Percentiles rank a stretch among this genome's conserved stretches.
These are phyloP conservation scores for Solanum etuberosum DNA, from an alignment of 257 asterid genomes.

Conservation along the genomic window DNA sequence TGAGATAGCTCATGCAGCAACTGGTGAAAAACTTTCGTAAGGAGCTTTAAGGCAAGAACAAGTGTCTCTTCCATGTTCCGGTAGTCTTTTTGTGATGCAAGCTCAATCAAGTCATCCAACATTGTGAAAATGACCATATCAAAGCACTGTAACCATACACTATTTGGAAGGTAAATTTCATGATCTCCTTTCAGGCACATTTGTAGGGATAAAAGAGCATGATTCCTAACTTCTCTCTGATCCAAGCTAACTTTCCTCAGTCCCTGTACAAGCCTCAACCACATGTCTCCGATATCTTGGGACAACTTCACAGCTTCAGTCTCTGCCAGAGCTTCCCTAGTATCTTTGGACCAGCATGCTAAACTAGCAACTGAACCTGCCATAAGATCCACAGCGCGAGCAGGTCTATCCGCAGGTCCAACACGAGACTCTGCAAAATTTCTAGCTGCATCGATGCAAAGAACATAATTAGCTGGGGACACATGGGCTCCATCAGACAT, in stretches of 20 bases:
- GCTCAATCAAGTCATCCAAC: slow-evolving; percentile 81
- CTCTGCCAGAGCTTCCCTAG: slow-evolving; percentile 52
- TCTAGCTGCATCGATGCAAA: slow-evolving; percentile 71
- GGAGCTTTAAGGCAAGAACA: slow-evolving; percentile 70
- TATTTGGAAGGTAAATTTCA: slow-evolving; percentile 40
- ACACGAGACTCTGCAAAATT: slow-evolving; percentile 95
- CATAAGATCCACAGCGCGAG: slow-evolving; percentile 78
- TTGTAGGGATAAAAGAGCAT: slow-evolving; percentile 52
- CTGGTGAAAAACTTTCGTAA: slow-evolving; percentile 45
- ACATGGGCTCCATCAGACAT: slow-evolving; percentile 90
- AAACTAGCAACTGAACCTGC: slow-evolving; percentile 59
- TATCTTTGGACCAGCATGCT: slow-evolving; percentile 66
- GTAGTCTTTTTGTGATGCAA: slow-evolving; percentile 81
- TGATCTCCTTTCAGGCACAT: slow-evolving; percentile 69
- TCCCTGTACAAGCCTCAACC: slow-evolving; percentile 88
- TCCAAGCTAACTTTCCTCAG: slow-evolving; percentile 83
- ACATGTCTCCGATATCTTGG: slow-evolving; percentile 91
- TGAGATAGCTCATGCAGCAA: slow-evolving; percentile 43
- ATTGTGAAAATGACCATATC: slow-evolving; percentile 78
- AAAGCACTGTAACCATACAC: slow-evolving; percentile 72
- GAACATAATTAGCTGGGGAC: slow-evolving; percentile 64
- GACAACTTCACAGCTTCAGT: slow-evolving; percentile 52
- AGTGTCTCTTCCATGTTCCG: slow-evolving; percentile 87
- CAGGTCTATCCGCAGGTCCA: slow-evolving; percentile 74
- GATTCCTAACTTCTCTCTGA: slow-evolving; percentile 32